Conservation (phyloP, 345 rosid species). For the Nasturtium officinale region DNA sequence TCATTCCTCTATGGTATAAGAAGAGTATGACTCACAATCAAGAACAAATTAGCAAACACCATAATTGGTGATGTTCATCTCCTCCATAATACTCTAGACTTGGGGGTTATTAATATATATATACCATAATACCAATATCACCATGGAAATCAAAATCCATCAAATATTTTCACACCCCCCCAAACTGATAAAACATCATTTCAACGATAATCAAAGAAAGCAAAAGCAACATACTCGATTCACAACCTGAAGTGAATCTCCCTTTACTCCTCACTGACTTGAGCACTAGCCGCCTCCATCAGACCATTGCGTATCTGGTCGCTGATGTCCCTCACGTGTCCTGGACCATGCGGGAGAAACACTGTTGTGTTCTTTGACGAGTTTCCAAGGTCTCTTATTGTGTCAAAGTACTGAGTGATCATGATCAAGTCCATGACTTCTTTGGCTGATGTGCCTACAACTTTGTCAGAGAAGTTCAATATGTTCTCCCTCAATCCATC, state of each 20-base stretch:
- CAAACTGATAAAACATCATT: not conserved
- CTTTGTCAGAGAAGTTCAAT: slow-evolving; percentile 86
- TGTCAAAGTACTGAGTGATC: slow-evolving; percentile 97
- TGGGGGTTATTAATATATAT: slow-evolving; percentile 18
- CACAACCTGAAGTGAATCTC: slow-evolving; percentile 15
- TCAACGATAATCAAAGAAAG: slow-evolving; percentile 8
- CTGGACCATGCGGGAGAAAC: slow-evolving; percentile 97
- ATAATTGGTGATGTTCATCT: not conserved
- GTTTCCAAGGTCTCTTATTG: slow-evolving; percentile 88
- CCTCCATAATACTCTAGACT: not conserved
- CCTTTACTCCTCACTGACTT: slow-evolving; percentile 28
- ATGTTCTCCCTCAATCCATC: slow-evolving; percentile 98
- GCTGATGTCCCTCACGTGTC: slow-evolving; percentile 83
- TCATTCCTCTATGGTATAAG: not conserved
- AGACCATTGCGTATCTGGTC: slow-evolving; percentile 89
- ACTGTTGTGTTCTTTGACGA: slow-evolving; percentile 93
- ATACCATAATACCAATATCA: slow-evolving; percentile 16
- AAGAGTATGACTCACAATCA: not conserved
- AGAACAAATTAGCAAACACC: not conserved
- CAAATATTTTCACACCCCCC: not conserved
- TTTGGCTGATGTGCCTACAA: slow-evolving; percentile 85
- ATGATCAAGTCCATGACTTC: slow-evolving; percentile 97
- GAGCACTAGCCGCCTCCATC: slow-evolving; percentile 80
- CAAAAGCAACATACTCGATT: not conserved
- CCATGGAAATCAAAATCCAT: not conserved